Conservation (phyloP, 2,329 filamentous ascomycete genomes). For the Xylaria arbuscula region DNA sequence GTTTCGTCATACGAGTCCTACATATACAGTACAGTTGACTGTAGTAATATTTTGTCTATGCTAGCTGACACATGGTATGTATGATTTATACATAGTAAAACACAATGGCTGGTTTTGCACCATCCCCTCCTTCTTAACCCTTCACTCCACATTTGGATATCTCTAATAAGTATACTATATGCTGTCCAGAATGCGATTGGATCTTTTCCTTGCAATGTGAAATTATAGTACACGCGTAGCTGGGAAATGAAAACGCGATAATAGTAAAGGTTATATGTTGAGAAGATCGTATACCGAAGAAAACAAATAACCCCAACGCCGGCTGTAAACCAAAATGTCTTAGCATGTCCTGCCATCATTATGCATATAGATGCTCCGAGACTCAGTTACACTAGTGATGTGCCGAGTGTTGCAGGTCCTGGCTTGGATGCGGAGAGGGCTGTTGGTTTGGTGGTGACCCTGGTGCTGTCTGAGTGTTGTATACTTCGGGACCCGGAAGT, state of each 20-base stretch:
- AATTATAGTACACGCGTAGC: conserved; percentile 11
- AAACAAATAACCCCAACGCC: conserved; percentile 27
- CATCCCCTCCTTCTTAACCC: neutral
- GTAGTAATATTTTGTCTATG: conserved; percentile 6
- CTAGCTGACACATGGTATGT: conserved; percentile 5
- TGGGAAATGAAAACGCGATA: conserved; percentile 5
- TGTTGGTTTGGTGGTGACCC: conserved; percentile 10
- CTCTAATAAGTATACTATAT: conserved; percentile 9
- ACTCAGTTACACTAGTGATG: neutral
- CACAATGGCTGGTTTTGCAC: neutral
- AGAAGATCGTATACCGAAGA: conserved; percentile 11
- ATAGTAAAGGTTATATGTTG: conserved; percentile 7
- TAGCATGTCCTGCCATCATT: neutral
- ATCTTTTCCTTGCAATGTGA: neutral
- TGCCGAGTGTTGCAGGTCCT: conserved; percentile 12
- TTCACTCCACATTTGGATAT: neutral
- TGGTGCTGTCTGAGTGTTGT: conserved; percentile 11
- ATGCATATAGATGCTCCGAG: neutral
- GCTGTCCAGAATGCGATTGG: neutral
- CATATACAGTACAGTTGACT: neutral
- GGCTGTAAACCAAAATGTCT: conserved; percentile 22
- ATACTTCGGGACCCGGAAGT: conserved; percentile 24
- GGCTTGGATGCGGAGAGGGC: conserved; percentile 10
- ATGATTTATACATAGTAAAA: neutral
- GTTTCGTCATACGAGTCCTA: conserved; percentile 4